Conservation (phyloP, 306 rosid species). For the Vigna angularis region DNA sequence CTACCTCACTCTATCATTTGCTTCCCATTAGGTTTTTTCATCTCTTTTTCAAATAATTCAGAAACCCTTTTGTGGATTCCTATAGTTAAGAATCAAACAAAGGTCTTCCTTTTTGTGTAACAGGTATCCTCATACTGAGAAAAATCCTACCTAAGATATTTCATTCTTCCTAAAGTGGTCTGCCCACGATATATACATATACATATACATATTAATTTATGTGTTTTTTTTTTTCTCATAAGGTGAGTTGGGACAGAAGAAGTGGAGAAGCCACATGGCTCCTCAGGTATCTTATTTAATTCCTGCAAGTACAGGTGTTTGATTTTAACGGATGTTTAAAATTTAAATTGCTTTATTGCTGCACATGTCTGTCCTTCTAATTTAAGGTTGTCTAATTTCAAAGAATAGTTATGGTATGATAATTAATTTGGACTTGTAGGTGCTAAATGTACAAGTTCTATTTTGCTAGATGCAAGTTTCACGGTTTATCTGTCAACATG, state of each 20-base stretch:
- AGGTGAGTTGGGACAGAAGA: conserved; percentile 40
- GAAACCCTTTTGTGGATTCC: conserved; percentile 53
- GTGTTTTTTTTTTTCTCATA: conserved; percentile 41
- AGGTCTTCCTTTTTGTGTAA: conserved; percentile 37
- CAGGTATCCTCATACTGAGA: conserved; percentile 44
- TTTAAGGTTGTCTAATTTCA: conserved; percentile 22
- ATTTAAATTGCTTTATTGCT: conserved; percentile 40
- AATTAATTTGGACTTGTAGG: background rate
- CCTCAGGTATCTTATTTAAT: conserved; percentile 55
- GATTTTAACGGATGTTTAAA: conserved; percentile 43
- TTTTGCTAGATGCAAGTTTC: too few relatives aligned
- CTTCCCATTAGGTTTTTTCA: conserved; percentile 45
- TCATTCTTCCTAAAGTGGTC: conserved; percentile 42
- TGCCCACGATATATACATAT: conserved; percentile 42
- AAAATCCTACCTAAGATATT: conserved; percentile 22
- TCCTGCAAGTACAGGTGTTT: conserved; percentile 43
- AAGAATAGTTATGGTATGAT: background rate
- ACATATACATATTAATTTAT: conserved; percentile 1
- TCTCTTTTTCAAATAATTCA: conserved; percentile 24
- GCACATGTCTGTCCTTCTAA: conserved; percentile 47
- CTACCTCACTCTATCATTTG: conserved; percentile 4
- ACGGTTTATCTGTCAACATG: too few relatives aligned
- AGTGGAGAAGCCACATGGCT: conserved; percentile 60
- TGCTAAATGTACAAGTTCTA: too few relatives aligned
- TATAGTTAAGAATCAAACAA: conserved; percentile 49